Percentiles rank a stretch among this genome's conserved stretches.
Conservation (phyloP, 2,329 filamentous ascomycete genomes). For the Neurospora sp. region DNA sequence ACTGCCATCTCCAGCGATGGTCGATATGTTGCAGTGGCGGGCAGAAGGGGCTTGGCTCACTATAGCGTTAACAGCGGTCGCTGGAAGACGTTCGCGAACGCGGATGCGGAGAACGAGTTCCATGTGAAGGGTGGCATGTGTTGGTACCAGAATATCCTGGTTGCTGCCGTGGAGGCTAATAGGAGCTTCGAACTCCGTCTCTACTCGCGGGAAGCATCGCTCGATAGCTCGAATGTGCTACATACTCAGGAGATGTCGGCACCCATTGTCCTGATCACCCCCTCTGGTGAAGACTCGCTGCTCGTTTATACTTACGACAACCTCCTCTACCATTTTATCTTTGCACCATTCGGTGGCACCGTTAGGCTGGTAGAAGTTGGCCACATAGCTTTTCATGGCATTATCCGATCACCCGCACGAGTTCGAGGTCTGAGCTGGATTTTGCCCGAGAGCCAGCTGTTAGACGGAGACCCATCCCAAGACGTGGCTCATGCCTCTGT, state of each 20-base stretch:
- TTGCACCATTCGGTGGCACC: slow-evolving; percentile 58
- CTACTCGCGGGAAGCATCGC: slow-evolving; percentile 74
- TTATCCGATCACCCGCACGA: slow-evolving; percentile 83
- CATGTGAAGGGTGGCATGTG: slow-evolving; percentile 93
- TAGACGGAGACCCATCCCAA: slow-evolving; percentile 87
- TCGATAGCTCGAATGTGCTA: slow-evolving; percentile 64
- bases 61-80: slow-evolving; percentile 90
- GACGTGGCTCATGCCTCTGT: slow-evolving; percentile 92
- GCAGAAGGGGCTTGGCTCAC: slow-evolving; percentile 80
- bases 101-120: slow-evolving; percentile 77
- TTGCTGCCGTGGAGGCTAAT: slow-evolving; percentile 83
- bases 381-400: slow-evolving; percentile 94
- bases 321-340: slow-evolving; percentile 87
- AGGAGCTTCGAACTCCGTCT: slow-evolving; percentile 78
- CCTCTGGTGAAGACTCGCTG: slow-evolving; percentile 86
- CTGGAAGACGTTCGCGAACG: slow-evolving; percentile 89
- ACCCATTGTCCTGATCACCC: slow-evolving; percentile 80
- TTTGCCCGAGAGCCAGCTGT: slow-evolving; percentile 77
- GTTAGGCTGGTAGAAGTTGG: slow-evolving; percentile 85
- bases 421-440: slow-evolving; percentile 95
- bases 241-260: slow-evolving; percentile 70
- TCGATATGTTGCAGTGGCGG: slow-evolving; percentile 92
- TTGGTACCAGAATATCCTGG: slow-evolving; percentile 93
- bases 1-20: slow-evolving; percentile 86
- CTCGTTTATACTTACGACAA: slow-evolving; percentile 98